Percentiles rank a stretch among this genome's conserved stretches.
Conservation (phyloP, 495 filamentous ascomycete genomes). For the Penicillium cinerascens region DNA sequence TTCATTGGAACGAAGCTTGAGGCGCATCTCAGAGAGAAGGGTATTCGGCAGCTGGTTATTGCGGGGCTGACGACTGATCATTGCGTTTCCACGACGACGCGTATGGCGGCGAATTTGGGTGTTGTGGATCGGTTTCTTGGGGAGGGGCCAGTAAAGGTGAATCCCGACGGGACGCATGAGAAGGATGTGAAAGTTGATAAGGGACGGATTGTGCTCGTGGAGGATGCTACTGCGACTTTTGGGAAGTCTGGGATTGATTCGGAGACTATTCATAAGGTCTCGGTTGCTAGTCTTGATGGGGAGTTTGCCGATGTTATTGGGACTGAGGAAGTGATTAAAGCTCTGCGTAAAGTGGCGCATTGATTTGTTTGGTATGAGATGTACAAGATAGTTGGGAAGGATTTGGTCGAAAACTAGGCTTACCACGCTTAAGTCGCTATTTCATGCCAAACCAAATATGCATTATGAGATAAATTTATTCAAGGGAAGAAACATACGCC, state of each 20-base stretch:
- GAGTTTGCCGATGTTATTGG: conserved; percentile 45
- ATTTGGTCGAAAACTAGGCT: background rate
- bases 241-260: conserved; percentile 42
- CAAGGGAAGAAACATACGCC: too few relatives aligned
- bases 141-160: conserved; percentile 12
- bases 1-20: conserved; percentile 49
- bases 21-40: conserved; percentile 29
- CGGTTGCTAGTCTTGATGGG: conserved; percentile 44
- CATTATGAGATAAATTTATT: too few relatives aligned
- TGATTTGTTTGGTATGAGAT: background rate
- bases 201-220: conserved; percentile 44
- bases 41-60: conserved; percentile 37
- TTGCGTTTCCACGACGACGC: conserved; percentile 48
- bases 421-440: too few relatives aligned
- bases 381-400: background rate
- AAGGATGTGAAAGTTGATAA: conserved; percentile 22
- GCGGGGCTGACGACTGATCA: conserved; percentile 49
- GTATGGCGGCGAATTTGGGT: conserved; percentile 48
- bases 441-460: too few relatives aligned
- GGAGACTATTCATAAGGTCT: conserved; percentile 45
- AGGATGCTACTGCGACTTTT: conserved; percentile 49
- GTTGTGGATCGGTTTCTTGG: conserved; percentile 35
- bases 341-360: conserved; percentile 13
- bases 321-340: conserved; percentile 37
- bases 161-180: conserved; percentile 21